Evolutionary conservation across 768 basidiomycete species (phyloP).

Genomic region (Russula sp.): DNA sequence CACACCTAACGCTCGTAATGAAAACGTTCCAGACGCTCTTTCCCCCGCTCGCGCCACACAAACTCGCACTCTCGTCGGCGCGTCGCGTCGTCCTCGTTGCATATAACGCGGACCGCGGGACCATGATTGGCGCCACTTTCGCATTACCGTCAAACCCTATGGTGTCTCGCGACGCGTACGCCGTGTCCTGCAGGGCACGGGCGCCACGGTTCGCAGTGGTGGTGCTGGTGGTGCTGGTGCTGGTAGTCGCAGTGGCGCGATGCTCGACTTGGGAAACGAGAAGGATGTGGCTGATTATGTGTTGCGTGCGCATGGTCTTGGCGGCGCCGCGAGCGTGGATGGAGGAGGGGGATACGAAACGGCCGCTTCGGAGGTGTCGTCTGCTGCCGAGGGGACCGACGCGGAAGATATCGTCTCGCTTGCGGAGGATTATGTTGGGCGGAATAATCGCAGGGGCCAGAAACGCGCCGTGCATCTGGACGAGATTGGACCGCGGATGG

Average conservation of each 20-base stretch:
- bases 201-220: neutral
- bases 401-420: conserved; percentile 78
- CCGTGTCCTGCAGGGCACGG: conserved; percentile 69
- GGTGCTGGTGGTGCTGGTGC: neutral
- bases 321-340: conserved; percentile 43
- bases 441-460: conserved; percentile 90
- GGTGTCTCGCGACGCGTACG: conserved; percentile 92
- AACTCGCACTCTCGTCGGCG: conserved; percentile 79
- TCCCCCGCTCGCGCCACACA: conserved; percentile 84
- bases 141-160: conserved; percentile 92
- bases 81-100: conserved; percentile 91
- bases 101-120: conserved; percentile 82
- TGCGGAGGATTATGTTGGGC: conserved; percentile 90
- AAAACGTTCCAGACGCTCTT: conserved; percentile 96
- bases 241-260: conserved; percentile 37
- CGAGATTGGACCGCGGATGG: conserved; percentile 95
- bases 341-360: conserved; percentile 66
- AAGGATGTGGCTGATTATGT: conserved; percentile 96
- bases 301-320: conserved; percentile 47
- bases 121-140: conserved; percentile 92
- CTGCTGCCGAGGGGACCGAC: conserved; percentile 84
- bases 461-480: conserved; percentile 88
- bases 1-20: conserved; percentile 86
- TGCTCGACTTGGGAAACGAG: conserved; percentile 83
- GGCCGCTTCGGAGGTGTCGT: conserved; percentile 64